Evolutionary conservation across 257 asterid genomes (phyloP), one percentile per base, ranked within the genome.

Genomic region (Fraxinus quadrangulata): DNA sequence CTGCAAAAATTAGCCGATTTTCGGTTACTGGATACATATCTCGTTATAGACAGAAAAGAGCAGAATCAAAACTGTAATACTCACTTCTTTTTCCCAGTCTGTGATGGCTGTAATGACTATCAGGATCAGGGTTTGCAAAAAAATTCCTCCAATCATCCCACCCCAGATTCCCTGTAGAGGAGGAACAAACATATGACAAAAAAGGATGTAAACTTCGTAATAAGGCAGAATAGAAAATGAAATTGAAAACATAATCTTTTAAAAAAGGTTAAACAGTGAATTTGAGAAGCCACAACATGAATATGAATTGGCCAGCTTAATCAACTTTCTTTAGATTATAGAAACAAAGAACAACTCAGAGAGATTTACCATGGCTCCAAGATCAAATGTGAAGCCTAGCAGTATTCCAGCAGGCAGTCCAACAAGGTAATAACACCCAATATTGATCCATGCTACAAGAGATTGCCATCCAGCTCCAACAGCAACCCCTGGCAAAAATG

Each of bases 401-500:
- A 92, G 40, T 66, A 90, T 80, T 49, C 97, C 96, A 1, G 89
- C 88, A 14, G 98, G 98, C 54, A 93, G 84, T 42, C 98, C 98
- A 10, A 91, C 80, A 56, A 92, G 75, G 88, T 93, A 93, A 73
- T 93, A 93, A 70, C 93, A 83, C 1, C 84, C 97, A 45, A 93
- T 81, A 83, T 93, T 93, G 72, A 92, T 78, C 75, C 87, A 92
- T 8, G 97, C 98, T 45, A 93, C 90, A 70, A 90, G 28, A 23
- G 92, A 74, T 78, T 93, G 98, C 98, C 98, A 93, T 80, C 98
- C 98, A 74, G 98, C 97, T 82, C 98, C 98, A 74, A 93, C 90
- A 17, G 97, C 98, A 73, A 93, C 98, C 80, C 98, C 98, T 91
- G 78, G 47, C 39, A 21, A 63, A 72, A 51, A 33, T 21, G 59